These are phyloP conservation scores for Albugo candida DNA, from an alignment of 352 stramenopile genomes.

Conservation along the genomic window DNA sequence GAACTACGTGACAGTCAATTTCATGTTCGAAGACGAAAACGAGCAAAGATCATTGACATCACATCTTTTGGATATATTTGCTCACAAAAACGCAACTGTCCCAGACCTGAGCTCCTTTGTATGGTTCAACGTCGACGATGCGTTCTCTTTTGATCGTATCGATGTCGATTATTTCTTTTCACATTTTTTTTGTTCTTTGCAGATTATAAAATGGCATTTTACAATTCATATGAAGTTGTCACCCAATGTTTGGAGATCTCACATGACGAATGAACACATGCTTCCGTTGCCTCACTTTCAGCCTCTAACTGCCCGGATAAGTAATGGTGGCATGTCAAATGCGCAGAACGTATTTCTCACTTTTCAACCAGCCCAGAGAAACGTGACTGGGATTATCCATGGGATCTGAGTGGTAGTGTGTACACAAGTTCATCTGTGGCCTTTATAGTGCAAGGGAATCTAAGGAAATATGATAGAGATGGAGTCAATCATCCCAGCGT, in stretches of 20 bases:
- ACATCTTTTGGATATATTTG: slow-evolving; percentile 12
- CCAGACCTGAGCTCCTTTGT: slow-evolving; percentile 6
- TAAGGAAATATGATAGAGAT: slow-evolving; percentile 10
- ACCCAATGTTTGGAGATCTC: slow-evolving; percentile 51
- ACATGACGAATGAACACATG: slow-evolving; percentile 33
- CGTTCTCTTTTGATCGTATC: slow-evolving; percentile 30
- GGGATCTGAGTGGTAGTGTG: slow-evolving; percentile 69
- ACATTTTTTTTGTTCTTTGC: slow-evolving; percentile 1
- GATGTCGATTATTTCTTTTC: slow-evolving; percentile 17
- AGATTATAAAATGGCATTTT: slow-evolving; percentile 14
- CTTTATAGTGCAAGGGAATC: slow-evolving; percentile 15
- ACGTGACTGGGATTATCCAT: slow-evolving; percentile 67
- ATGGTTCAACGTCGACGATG: slow-evolving; percentile 38
- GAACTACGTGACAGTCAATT: slow-evolving; percentile 14
- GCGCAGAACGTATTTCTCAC: slow-evolving; percentile 11
- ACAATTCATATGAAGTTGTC: slow-evolving; percentile 58
- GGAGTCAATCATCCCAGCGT: slow-evolving; percentile 35
- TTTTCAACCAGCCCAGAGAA: slow-evolving; percentile 25
- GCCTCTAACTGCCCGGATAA: neutral
- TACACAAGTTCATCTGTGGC: slow-evolving; percentile 23
- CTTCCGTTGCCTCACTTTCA: slow-evolving; percentile 20
- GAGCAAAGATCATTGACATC: slow-evolving; percentile 11
- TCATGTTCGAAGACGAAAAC: slow-evolving; percentile 16
- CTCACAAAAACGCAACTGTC: neutral
- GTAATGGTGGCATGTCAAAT: too few species aligned